Conservation (phyloP, 2,329 filamentous ascomycete genomes). For the Aspergillus felis region DNA sequence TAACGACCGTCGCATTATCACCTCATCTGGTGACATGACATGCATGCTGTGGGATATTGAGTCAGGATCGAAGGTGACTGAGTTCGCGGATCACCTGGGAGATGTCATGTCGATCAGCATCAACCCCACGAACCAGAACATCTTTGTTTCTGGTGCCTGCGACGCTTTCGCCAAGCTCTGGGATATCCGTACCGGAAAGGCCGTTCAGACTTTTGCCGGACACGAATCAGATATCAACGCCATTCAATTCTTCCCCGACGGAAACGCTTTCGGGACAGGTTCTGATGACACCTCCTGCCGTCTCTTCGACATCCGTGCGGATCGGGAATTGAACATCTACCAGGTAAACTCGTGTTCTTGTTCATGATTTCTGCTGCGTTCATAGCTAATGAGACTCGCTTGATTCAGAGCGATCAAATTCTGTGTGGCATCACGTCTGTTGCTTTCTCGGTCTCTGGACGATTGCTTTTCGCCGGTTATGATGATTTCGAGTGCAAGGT, state of each 20-base stretch:
- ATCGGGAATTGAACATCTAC: constrained; percentile 70
- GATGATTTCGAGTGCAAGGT: constrained; percentile 99
- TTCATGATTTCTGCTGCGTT: background rate
- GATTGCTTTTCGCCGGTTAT: constrained; percentile 93
- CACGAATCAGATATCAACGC: constrained; percentile 99
- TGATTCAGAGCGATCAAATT: constrained; percentile 81
- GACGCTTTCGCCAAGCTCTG: constrained; percentile 98
- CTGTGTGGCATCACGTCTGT: constrained; percentile 98
- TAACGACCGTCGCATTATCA: constrained; percentile 95
- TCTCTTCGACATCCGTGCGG: constrained; percentile 94
- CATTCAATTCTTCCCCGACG: constrained; percentile 98
- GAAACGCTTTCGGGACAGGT: constrained; percentile 95
- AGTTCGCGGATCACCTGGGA: constrained; percentile 96
- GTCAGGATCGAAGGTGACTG: constrained; percentile 92
- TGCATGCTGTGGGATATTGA: constrained; percentile 99
- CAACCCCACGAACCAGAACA: constrained; percentile 98
- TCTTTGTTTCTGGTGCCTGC: constrained; percentile 98
- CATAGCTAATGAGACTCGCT: constrained; percentile 3
- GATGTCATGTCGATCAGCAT: constrained; percentile 99
- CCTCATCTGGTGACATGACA: constrained; percentile 98
- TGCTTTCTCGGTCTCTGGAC: constrained; percentile 92
- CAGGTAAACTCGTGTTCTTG: constrained; percentile 47
- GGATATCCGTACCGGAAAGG: constrained; percentile 98
- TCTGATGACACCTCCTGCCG: constrained; percentile 97
- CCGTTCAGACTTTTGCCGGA: constrained; percentile 95